phyloP scores from a whole-genome alignment of 1,284 basidiomycete species.

The Ustanciosporium gigantosporum region DNA sequence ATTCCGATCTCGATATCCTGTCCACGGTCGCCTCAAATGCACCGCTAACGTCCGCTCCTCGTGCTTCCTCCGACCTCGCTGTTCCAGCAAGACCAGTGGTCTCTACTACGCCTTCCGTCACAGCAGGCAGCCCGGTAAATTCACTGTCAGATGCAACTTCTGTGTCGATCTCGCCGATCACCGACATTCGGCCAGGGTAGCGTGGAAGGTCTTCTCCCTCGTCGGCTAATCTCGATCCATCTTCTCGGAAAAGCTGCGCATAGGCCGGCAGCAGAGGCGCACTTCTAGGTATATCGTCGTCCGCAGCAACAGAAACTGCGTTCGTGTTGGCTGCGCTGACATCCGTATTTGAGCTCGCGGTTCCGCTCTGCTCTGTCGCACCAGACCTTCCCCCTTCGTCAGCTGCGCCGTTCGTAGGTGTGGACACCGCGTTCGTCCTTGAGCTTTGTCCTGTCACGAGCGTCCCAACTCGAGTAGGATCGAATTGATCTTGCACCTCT shows the following conservation, averaged over 20 bases:
- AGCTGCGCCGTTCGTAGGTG: background rate
- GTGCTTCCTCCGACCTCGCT: background rate
- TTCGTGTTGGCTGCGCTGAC: background rate
- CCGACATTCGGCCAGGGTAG: slow-evolving; percentile 50
- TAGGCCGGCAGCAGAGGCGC: slow-evolving; percentile 55
- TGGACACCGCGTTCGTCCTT: background rate
- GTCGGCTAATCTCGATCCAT: slow-evolving; percentile 58
- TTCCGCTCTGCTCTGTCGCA: background rate
- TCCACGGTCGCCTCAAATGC: too few relatives aligned
- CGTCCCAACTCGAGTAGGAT: slow-evolving; percentile 19
- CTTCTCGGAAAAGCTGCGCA: slow-evolving; percentile 59
- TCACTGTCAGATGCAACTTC: background rate
- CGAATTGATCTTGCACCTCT: slow-evolving; percentile 56
- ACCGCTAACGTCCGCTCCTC: too few relatives aligned
- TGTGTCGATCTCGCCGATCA: slow-evolving; percentile 36
- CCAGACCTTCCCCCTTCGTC: too few relatives aligned
- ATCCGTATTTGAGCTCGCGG: background rate
- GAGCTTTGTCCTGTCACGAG: background rate
- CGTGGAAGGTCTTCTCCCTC: slow-evolving; percentile 58
- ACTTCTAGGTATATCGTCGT: background rate
- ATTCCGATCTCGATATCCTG: too few relatives aligned
- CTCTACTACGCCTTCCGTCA: too few relatives aligned
- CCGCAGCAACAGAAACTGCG: background rate
- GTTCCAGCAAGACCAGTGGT: background rate
- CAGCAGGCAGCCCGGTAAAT: background rate